Percentiles rank a stretch among this genome's conserved stretches.
These are phyloP conservation scores for Suillus variegatus DNA, from an alignment of 768 basidiomycete genomes.

Conservation along the genomic window DNA sequence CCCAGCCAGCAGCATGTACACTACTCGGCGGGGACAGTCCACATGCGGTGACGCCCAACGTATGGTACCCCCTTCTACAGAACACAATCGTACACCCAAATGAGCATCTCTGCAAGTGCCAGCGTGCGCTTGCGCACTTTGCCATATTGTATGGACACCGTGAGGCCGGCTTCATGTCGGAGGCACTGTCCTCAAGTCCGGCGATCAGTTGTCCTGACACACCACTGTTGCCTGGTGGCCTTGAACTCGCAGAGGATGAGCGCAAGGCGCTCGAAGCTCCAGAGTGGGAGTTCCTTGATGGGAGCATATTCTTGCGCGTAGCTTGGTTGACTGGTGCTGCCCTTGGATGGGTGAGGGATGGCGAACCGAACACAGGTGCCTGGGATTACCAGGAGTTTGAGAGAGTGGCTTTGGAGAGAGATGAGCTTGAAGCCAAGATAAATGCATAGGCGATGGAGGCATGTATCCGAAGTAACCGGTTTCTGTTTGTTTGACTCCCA, in stretches of 20 bases:
- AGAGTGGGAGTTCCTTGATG: constrained; percentile 53
- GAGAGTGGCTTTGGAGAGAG: constrained; percentile 19
- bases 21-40: constrained; percentile 36
- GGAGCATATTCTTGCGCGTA: constrained; percentile 60
- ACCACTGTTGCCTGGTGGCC: neutral
- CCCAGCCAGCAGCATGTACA: constrained; percentile 22
- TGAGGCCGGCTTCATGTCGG: constrained; percentile 33
- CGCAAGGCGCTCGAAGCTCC: constrained; percentile 39
- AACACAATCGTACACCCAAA: constrained; percentile 57
- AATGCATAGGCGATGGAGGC: neutral
- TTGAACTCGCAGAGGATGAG: constrained; percentile 11
- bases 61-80: constrained; percentile 60
- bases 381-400: constrained; percentile 35
- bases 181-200: constrained; percentile 11
- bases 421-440: constrained; percentile 17
- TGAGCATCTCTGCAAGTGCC: constrained; percentile 53
- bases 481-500: neutral
- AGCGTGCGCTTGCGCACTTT: constrained; percentile 52
- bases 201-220: neutral
- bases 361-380: constrained; percentile 27
- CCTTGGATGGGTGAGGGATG: constrained; percentile 43
- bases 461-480: neutral
- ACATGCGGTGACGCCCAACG: constrained; percentile 45
- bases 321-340: constrained; percentile 53
- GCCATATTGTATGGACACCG: constrained; percentile 45